Conservation (phyloP, 2,329 filamentous ascomycete species). For the Grosmannia serpens region DNA sequence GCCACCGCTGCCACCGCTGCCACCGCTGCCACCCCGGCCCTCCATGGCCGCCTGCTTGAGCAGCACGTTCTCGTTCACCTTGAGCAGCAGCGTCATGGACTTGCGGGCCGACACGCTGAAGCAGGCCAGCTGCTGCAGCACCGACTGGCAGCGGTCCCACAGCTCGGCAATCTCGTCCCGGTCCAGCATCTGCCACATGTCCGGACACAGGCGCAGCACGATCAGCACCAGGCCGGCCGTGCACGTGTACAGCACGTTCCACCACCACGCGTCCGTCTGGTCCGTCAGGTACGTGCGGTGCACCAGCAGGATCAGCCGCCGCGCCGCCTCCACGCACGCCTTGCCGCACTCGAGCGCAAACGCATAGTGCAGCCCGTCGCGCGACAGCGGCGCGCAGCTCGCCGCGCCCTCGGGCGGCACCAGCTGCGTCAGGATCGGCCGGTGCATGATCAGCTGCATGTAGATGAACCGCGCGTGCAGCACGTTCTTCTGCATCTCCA, state of each 20-base stretch:
- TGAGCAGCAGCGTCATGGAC: conserved; percentile 6
- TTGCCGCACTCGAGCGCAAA: conserved; percentile 8
- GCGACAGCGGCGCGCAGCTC: not conserved
- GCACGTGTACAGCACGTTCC: conserved; percentile 8
- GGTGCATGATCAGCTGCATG: conserved; percentile 7
- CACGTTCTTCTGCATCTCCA: conserved; percentile 5
- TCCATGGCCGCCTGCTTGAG: conserved; percentile 5
- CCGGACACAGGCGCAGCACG: conserved; percentile 6
- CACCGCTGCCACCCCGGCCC: not conserved
- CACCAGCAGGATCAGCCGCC: conserved; percentile 3
- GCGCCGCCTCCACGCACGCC: conserved; percentile 7
- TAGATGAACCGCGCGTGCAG: conserved; percentile 4
- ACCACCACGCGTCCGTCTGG: conserved; percentile 7
- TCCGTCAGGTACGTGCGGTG: conserved; percentile 4
- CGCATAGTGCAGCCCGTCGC: conserved; percentile 5
- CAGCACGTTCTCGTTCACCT: conserved; percentile 6
- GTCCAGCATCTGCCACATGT: conserved; percentile 6
- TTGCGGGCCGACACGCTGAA: conserved; percentile 7
- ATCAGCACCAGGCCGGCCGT: conserved; percentile 8
- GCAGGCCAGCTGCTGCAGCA: conserved; percentile 5
- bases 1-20: no score
- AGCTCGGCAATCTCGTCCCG: conserved; percentile 1
- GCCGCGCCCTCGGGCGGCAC: not conserved
- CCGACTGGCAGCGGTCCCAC: conserved; percentile 7
- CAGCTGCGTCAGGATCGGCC: conserved; percentile 4